Conservation (phyloP, 176 grass and related monocot species). For the Hordeum marinum region DNA sequence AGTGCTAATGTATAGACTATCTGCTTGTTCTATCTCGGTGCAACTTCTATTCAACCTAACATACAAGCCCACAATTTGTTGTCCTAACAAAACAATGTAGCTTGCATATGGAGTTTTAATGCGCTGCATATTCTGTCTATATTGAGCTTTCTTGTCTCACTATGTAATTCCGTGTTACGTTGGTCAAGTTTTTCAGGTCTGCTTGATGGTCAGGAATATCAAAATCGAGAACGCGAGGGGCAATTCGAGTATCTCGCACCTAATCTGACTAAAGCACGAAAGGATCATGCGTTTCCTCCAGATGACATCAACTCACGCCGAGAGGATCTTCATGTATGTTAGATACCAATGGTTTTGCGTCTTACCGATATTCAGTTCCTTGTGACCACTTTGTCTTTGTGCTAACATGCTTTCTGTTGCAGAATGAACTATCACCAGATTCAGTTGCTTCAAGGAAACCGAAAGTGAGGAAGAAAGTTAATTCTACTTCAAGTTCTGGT, state of each 20-base stretch:
- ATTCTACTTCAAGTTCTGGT: conserved; percentile 52
- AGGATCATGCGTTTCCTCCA: conserved; percentile 37
- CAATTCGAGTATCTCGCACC: conserved; percentile 43
- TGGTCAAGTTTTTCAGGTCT: conserved; percentile 91
- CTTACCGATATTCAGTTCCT: conserved; percentile 20
- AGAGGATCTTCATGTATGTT: conserved; percentile 58
- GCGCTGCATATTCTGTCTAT: not conserved
- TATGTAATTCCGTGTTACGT: conserved; percentile 43
- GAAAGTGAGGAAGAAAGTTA: conserved; percentile 73
- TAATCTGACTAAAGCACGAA: conserved; percentile 38
- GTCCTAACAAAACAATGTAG: not conserved
- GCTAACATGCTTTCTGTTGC: conserved; percentile 31
- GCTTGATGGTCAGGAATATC: conserved; percentile 43
- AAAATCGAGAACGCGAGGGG: conserved; percentile 47
- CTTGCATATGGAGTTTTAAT: not conserved
- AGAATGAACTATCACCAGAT: conserved; percentile 53
- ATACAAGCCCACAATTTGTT: not conserved
- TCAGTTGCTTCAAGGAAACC: conserved; percentile 83
- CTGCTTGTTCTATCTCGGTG: not conserved
- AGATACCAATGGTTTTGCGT: conserved; percentile 27
- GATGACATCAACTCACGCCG: conserved; percentile 43
- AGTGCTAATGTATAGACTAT: not conserved
- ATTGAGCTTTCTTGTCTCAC: conserved; percentile 17
- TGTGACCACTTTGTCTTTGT: conserved; percentile 18
- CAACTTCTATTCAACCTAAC: not conserved